Base-by-base conservation (phyloP, 1,139 yeast genomes). In the Magnusiomyces tetraspermus region DNA sequence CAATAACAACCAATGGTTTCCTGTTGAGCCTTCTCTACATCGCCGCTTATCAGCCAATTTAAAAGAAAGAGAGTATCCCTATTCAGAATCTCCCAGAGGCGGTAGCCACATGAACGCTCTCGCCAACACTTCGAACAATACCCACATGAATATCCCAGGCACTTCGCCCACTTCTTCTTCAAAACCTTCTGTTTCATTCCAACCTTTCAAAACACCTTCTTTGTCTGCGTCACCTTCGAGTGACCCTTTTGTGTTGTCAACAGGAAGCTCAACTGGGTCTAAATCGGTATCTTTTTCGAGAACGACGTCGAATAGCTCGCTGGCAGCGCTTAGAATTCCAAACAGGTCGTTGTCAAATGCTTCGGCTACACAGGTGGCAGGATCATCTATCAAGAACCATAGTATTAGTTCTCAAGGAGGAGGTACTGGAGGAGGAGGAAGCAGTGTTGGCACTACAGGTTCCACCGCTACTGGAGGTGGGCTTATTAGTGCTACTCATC, bases 181-280 rank as follows among this genome's bases (percentile, higher is more conserved):
- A 3, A 55, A 53, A 22, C 64, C 61, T 10, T 57, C 62, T 21
- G 66, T 61, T 8, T 61, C 65, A 2, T 60, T 62, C 51, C 67
- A 68, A 50, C 73, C 73, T 3, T 70, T 70, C 58, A 68, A 65
- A 51, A 63, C 71, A 4, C 69, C 72, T 1, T 65, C 73, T 1
- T 58, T 68, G 10, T 63, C 71, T 3, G 70, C 64, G 13, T 67
- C 72, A 17, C 72, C 72, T 8, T 55, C 60, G 22, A 55, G 55
- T 24, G 55, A 53, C 21, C 8, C 36, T 15, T 3, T 19, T n/a
- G 36, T 45, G 24, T 36, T 36, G 21, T 21, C 49, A 4, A 23
- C 52, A 19, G n/a, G n/a, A n/a, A 44, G 36, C 19, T 41, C 38
- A 8, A 21, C 51, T 2, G 60, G 63, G 5, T 61, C 66, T 0